These are phyloP conservation scores for Lizonia empirigonia DNA, from an alignment of 2,329 filamentous ascomycete species.

Conservation along the genomic window DNA sequence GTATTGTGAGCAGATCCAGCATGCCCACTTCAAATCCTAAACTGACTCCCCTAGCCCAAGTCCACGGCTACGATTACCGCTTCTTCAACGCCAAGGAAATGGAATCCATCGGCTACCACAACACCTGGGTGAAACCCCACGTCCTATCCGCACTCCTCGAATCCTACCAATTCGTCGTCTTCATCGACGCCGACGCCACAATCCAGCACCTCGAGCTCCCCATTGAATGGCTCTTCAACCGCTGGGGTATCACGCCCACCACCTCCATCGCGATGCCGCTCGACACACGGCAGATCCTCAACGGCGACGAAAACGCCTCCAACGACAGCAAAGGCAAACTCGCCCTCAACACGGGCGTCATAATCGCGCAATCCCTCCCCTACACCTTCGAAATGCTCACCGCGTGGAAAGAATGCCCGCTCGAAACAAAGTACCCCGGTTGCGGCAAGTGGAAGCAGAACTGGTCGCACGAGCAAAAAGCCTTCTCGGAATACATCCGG, in stretches of 20 bases:
- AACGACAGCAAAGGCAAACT: constrained; percentile 45
- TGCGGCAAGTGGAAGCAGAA: constrained; percentile 37
- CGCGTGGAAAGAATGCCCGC: constrained; percentile 42
- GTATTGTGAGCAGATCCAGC: constrained; percentile 28
- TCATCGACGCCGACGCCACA: constrained; percentile 54
- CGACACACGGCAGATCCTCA: constrained; percentile 34
- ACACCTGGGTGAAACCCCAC: constrained; percentile 54
- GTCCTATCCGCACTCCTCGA: constrained; percentile 49
- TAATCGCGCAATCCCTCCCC: constrained; percentile 45
- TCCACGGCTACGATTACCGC: constrained; percentile 54
- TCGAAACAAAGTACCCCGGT: constrained; percentile 29
- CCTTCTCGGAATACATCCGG: constrained; percentile 43
- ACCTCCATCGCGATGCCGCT: constrained; percentile 52
- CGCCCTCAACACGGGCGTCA: constrained; percentile 49
- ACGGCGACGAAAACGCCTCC: constrained; percentile 30
- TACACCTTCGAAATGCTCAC: constrained; percentile 37
- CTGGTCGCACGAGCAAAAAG: constrained; percentile 44
- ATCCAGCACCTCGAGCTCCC: constrained; percentile 53
- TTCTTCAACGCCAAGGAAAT: constrained; percentile 48
- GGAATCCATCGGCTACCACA: constrained; percentile 36
- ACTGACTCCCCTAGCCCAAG: constrained; percentile 32
- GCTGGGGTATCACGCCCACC: constrained; percentile 51
- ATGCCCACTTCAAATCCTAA: constrained; percentile 23
- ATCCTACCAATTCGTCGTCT: constrained; percentile 52
- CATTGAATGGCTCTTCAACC: constrained; percentile 57